Evolutionary conservation across 345 rosid genomes (phyloP).

Genomic region (Salix brachista): DNA sequence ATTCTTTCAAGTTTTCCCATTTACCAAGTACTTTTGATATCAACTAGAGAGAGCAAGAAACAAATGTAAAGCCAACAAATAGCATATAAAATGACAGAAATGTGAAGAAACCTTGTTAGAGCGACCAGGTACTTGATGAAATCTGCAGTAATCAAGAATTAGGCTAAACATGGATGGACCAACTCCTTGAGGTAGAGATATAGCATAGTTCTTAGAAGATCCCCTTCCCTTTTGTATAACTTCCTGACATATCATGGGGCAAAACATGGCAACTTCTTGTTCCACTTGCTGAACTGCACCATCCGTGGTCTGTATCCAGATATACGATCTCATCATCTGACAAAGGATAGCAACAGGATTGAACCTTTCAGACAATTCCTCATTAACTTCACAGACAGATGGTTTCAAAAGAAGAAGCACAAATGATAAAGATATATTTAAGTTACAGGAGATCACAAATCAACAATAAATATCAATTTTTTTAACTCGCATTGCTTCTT

Average conservation of each 20-base stretch:
- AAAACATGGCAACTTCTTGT: slow-evolving; percentile 35
- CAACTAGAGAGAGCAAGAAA: neutral
- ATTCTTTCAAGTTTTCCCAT: neutral
- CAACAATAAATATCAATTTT: neutral
- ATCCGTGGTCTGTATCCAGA: slow-evolving; percentile 29
- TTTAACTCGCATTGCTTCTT: neutral
- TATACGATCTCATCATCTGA: slow-evolving; percentile 30
- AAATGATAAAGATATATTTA: neutral
- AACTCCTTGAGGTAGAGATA: slow-evolving; percentile 80
- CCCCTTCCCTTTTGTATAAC: slow-evolving; percentile 56
- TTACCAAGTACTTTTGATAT: neutral
- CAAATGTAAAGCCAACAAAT: neutral
- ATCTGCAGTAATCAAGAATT: slow-evolving; percentile 84
- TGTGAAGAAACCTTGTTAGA: slow-evolving; percentile 56
- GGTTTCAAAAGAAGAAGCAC: neutral
- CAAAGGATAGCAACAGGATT: neutral
- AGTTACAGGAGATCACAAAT: neutral
- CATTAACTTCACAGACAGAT: neutral
- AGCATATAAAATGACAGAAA: neutral
- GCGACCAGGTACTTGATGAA: slow-evolving; percentile 83
- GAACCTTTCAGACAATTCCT: neutral
- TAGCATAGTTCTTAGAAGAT: slow-evolving; percentile 71
- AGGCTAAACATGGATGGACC: slow-evolving; percentile 68
- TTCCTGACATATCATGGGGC: slow-evolving; percentile 29
- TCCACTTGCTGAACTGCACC: slow-evolving; percentile 30